Conservation (phyloP, 441 rosid species). For the Adansonia madagascariensis region DNA sequence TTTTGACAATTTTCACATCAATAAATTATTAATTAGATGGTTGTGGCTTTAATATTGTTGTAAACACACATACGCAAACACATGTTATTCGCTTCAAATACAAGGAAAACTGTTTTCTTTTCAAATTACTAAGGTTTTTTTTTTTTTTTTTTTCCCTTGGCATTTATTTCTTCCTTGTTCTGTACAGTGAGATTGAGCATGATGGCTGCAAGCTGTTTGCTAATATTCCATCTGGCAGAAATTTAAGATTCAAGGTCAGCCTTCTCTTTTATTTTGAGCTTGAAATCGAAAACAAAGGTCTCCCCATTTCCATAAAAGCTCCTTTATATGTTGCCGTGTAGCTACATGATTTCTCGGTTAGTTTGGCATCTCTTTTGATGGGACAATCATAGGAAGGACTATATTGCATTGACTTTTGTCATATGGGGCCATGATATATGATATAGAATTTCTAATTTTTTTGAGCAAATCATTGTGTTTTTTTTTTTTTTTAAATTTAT, state of each 20-base stretch:
- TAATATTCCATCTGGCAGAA: slow-evolving; percentile 78
- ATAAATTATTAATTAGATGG: background rate
- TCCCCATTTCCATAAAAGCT: background rate
- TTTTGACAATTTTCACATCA: slow-evolving; percentile 2
- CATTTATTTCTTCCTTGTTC: slow-evolving; percentile 29
- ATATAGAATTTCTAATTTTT: background rate
- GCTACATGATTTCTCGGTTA: background rate
- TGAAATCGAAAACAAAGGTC: slow-evolving; percentile 20
- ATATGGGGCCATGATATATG: background rate
- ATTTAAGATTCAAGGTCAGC: slow-evolving; percentile 86
- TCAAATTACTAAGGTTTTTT: background rate
- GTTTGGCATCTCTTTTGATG: slow-evolving; percentile 11
- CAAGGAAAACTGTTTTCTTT: background rate
- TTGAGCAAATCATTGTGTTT: background rate
- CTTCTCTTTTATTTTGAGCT: slow-evolving; percentile 18
- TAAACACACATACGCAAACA: background rate
- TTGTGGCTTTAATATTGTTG: background rate
- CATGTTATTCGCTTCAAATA: background rate
- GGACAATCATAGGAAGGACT: background rate
- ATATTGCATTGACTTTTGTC: background rate
- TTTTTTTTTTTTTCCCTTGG: background rate
- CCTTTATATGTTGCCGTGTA: background rate
- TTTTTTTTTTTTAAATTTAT: background rate
- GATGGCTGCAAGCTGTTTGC: slow-evolving; percentile 70
- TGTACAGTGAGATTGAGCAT: slow-evolving; percentile 84